phyloP scores from a whole-genome alignment of 768 basidiomycete species.

The Crepidotus variabilis region DNA sequence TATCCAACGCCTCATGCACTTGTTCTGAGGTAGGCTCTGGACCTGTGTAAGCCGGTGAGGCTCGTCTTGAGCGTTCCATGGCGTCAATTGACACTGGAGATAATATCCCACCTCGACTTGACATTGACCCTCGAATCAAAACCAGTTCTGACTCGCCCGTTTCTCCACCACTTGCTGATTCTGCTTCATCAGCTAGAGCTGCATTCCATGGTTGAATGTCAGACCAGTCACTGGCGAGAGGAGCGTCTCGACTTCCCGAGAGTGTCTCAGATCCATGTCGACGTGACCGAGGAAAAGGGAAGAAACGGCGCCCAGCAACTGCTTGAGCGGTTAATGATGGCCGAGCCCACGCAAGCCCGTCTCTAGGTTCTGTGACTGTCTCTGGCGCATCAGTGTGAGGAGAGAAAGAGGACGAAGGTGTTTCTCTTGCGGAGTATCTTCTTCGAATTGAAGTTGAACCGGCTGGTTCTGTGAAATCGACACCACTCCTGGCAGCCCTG shows the following conservation, averaged over 20 bases:
- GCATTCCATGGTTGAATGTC: slow-evolving; percentile 9
- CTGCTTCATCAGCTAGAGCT: slow-evolving; percentile 27
- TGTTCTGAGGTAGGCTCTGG: neutral
- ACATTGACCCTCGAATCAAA: slow-evolving; percentile 36
- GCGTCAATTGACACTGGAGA: slow-evolving; percentile 55
- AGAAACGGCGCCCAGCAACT: slow-evolving; percentile 42
- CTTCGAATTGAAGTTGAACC: neutral
- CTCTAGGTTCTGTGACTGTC: slow-evolving; percentile 23
- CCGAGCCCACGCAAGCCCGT: slow-evolving; percentile 10
- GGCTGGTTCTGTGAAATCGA: slow-evolving; percentile 74
- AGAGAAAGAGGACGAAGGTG: slow-evolving; percentile 8
- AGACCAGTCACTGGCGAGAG: neutral
- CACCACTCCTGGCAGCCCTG: slow-evolving; percentile 49
- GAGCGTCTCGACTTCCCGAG: neutral
- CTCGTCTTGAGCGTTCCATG: slow-evolving; percentile 24
- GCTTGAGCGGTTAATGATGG: neutral
- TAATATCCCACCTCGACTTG: slow-evolving; percentile 65
- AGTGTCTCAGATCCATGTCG: slow-evolving; percentile 15
- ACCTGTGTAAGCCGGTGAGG: slow-evolving; percentile 28
- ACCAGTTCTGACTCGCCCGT: slow-evolving; percentile 2
- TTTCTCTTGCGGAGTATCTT: slow-evolving; percentile 6
- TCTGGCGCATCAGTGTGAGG: slow-evolving; percentile 25
- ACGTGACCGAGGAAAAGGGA: slow-evolving; percentile 45
- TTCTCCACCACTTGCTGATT: slow-evolving; percentile 19
- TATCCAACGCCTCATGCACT: neutral